A percentile compares a stretch with the other conserved stretches of the same genome.
Conservation (phyloP, 2,329 filamentous ascomycete genomes). For the Phialophora tarda region DNA sequence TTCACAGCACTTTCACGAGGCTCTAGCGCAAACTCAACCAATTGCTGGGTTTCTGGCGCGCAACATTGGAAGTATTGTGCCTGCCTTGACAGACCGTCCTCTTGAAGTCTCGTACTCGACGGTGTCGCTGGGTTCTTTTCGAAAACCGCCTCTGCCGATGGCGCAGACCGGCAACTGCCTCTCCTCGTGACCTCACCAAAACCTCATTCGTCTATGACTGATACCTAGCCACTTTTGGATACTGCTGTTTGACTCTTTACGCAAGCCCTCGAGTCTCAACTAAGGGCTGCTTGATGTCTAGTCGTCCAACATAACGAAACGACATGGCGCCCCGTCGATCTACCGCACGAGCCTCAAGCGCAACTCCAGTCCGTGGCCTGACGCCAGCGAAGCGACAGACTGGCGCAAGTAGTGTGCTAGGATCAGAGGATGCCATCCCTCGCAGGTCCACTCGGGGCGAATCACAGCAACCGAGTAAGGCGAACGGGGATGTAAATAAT, state of each 20-base stretch:
- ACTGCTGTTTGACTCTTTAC: background rate
- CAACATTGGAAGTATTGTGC: background rate
- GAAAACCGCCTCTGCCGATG: background rate
- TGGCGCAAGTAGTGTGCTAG: conserved; percentile 25
- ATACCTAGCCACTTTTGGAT: background rate
- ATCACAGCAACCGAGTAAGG: conserved; percentile 30
- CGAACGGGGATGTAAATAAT: conserved; percentile 36
- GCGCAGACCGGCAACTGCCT: background rate
- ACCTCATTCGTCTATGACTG: conserved; percentile 11
- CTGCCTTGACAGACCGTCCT: background rate
- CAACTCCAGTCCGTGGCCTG: conserved; percentile 27
- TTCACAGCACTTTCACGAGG: background rate
- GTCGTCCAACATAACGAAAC: background rate
- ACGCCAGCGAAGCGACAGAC: conserved; percentile 28
- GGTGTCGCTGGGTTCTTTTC: background rate
- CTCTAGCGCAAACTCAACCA: background rate
- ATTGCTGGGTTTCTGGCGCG: background rate
- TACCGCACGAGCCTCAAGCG: conserved; percentile 29
- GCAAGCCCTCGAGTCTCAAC: conserved; percentile 3
- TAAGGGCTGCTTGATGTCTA: background rate
- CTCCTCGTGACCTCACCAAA: background rate
- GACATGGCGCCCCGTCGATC: conserved; percentile 36
- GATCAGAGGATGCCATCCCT: conserved; percentile 26
- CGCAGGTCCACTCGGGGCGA: conserved; percentile 29
- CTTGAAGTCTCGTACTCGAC: background rate